Base-by-base conservation (phyloP, 2,329 filamentous ascomycete genomes). In the Nannizzia gypsea region DNA sequence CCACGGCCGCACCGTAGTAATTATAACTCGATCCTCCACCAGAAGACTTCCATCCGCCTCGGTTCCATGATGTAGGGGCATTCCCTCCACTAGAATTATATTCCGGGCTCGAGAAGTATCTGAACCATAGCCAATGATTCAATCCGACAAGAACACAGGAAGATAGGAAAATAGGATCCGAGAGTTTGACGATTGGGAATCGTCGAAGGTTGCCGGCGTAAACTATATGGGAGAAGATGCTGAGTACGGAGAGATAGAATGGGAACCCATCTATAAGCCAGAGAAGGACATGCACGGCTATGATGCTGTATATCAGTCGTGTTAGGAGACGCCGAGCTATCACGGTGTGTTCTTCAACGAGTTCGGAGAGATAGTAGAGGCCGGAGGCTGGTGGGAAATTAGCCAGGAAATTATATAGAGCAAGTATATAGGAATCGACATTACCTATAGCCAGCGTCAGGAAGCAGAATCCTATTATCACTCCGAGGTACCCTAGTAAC, bases 291-390 rank as follows among this genome's bases (percentile, higher is more conserved):
- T 96, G 92, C 5, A 90, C 71, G 31, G 68, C 81, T 63, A 96
- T 86, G 64, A 96, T 84, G 63, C 76, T 78, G 76, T 96, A 96
- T 68, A 97, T 96, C 60, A 97, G 79, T 46, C 84, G 85, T 36
- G 83, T 87, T 58, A 99, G 80, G n/a, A 96, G 78, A 60, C 87
- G 89, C 72, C 95, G 95, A 11, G 91, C 88, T 63, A 95, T 76
- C 9, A 97, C 92, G 3, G 92, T 96, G 71, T 99, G 92, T 74
- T 99, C 93, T 76, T 99, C 93, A 63, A 99, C 93, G 13, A 97
- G 85, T 74, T 99, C 93, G 24, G 92, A 96, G 59, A 99, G 86
- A 73, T 99, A 99, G 78, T 99, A 99, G 26, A 99, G 84, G 40
- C 93, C 93, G n/a, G 90, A 96, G 42, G 93, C 93, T 89, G 68